These are phyloP conservation scores for Botrytis byssoidea DNA, from an alignment of 2,329 filamentous ascomycete genomes.

Conservation along the genomic window DNA sequence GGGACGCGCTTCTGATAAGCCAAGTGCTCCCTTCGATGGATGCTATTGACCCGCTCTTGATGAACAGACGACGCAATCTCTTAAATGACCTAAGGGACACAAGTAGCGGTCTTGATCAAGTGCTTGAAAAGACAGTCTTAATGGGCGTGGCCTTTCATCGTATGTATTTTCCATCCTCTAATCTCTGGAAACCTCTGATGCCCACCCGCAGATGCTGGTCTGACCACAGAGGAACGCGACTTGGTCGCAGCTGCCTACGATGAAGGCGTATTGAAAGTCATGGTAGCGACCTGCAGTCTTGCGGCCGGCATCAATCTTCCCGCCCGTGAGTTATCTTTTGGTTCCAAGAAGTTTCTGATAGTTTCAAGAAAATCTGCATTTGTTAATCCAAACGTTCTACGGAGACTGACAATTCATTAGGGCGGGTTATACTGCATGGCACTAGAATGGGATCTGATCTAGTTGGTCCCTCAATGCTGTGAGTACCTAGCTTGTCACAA, in stretches of 20 bases:
- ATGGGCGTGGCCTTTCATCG: slow-evolving; percentile 73
- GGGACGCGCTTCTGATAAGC: slow-evolving; percentile 65
- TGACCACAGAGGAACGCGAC: slow-evolving; percentile 74
- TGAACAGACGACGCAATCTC: slow-evolving; percentile 61
- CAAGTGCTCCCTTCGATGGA: slow-evolving; percentile 57
- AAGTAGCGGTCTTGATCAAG: slow-evolving; percentile 63
- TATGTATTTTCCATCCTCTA: slow-evolving; percentile 41
- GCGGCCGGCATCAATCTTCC: slow-evolving; percentile 80
- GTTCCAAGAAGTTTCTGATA: not conserved
- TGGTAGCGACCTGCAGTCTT: slow-evolving; percentile 75
- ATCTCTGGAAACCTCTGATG: not conserved
- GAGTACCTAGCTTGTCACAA: slow-evolving; percentile 29
- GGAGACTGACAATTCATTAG: not conserved
- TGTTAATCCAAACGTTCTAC: not conserved
- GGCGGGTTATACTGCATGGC: slow-evolving; percentile 70
- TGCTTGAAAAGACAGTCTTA: slow-evolving; percentile 61
- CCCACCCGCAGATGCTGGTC: slow-evolving; percentile 50
- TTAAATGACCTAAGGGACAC: slow-evolving; percentile 65
- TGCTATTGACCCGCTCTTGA: slow-evolving; percentile 45
- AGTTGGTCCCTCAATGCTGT: slow-evolving; percentile 74
- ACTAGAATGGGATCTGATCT: slow-evolving; percentile 74
- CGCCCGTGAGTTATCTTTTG: slow-evolving; percentile 47
- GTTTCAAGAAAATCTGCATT: not conserved
- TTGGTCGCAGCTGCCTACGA: slow-evolving; percentile 71
- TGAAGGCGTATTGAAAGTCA: slow-evolving; percentile 62